These are phyloP conservation scores for Nannizzia gypsea DNA, from an alignment of 2,329 filamentous ascomycete genomes.

Conservation along the genomic window DNA sequence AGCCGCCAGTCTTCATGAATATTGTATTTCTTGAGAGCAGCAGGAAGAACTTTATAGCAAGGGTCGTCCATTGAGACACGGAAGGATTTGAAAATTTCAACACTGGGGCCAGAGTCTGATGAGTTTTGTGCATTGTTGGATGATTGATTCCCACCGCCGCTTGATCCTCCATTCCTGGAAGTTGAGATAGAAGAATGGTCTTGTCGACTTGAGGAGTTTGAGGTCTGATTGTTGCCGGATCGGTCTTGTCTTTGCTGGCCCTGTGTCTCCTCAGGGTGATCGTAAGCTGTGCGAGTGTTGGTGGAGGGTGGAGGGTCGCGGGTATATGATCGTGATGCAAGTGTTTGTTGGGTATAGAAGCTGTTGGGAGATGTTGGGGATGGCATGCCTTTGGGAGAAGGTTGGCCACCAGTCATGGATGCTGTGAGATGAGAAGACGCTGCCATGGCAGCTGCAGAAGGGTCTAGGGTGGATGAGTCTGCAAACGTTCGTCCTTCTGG, in stretches of 20 bases:
- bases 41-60: conserved; percentile 91
- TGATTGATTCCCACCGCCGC: conserved; percentile 8
- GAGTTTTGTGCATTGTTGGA: conserved; percentile 13
- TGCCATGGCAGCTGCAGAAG: conserved; percentile 54
- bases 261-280: conserved; percentile 29
- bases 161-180: conserved; percentile 18
- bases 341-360: conserved; percentile 31
- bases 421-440: conserved; percentile 54
- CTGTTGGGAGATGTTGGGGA: conserved; percentile 35
- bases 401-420: conserved; percentile 50
- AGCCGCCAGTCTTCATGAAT: conserved; percentile 97
- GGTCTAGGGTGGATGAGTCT: conserved; percentile 47
- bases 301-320: conserved; percentile 21
- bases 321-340: conserved; percentile 35
- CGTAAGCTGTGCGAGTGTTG: conserved; percentile 24
- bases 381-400: conserved; percentile 37
- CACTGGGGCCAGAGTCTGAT: conserved; percentile 34
- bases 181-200: conserved; percentile 17
- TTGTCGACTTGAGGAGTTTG: conserved; percentile 21
- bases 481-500: conserved; percentile 53
- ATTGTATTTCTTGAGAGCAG: conserved; percentile 93
- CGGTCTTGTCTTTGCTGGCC: conserved; percentile 24
- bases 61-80: conserved; percentile 96
- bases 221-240: conserved; percentile 18
- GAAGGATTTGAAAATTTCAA: conserved; percentile 99